Percentiles rank a stretch among this genome's conserved stretches.
Conservation (phyloP, 768 basidiomycete genomes). For the Amanita brunnescens region DNA sequence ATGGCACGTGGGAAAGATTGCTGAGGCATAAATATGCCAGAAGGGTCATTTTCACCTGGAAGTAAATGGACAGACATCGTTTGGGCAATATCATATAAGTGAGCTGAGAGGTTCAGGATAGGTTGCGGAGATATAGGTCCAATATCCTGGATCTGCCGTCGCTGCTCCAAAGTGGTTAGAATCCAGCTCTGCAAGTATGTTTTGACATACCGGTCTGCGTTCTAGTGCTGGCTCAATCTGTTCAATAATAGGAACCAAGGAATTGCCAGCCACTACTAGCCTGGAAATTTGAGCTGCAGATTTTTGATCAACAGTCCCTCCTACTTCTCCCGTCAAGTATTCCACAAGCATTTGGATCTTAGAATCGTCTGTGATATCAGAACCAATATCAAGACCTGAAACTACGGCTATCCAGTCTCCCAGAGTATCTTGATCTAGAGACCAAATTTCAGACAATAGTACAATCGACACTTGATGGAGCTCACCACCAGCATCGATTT, state of each 20-base stretch:
- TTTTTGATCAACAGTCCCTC: conserved; percentile 56
- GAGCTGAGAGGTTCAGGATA: conserved; percentile 53
- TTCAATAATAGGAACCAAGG: conserved; percentile 37
- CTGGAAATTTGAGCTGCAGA: conserved; percentile 69
- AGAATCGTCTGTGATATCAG: conserved; percentile 50
- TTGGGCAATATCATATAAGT: conserved; percentile 67
- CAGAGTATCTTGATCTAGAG: conserved; percentile 8
- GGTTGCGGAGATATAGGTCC: conserved; percentile 70
- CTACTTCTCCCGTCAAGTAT: conserved; percentile 78
- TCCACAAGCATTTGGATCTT: conserved; percentile 85
- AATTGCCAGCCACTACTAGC: conserved; percentile 87
- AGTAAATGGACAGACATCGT: conserved; percentile 82
- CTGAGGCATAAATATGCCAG: conserved; percentile 86
- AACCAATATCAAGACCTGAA: conserved; percentile 80
- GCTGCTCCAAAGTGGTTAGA: conserved; percentile 26
- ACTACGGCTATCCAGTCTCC: conserved; percentile 81
- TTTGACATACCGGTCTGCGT: conserved; percentile 44
- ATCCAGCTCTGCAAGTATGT: background rate
- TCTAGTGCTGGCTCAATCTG: conserved; percentile 20
- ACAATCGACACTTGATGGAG: background rate
- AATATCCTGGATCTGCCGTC: conserved; percentile 57
- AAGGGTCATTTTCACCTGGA: conserved; percentile 83
- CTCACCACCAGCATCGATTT: conserved; percentile 70
- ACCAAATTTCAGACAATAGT: conserved; percentile 4
- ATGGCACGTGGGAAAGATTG: conserved; percentile 89